Evolutionary conservation across 768 basidiomycete species (phyloP).

Genomic region (Exidia glandulosa): DNA sequence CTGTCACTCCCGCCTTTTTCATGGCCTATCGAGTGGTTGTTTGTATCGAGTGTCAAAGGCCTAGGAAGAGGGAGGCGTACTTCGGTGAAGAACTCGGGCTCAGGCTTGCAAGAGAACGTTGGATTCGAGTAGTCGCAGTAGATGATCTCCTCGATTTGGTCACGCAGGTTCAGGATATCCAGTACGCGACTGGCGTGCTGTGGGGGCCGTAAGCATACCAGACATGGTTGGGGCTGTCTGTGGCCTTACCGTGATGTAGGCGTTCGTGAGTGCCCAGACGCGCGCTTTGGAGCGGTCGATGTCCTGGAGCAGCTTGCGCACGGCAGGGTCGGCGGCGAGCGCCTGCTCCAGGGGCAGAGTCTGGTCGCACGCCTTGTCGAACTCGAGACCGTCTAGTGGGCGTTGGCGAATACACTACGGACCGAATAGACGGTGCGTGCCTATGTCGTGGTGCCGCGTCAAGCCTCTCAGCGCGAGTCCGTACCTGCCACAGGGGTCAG

Average conservation of each 20-base stretch:
- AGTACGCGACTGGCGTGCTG: conserved; percentile 80
- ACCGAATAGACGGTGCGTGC: conserved; percentile 22
- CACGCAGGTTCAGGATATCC: conserved; percentile 56
- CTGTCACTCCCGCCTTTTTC: conserved; percentile 43
- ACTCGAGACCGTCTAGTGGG: conserved; percentile 66
- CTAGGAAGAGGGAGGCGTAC: conserved; percentile 23
- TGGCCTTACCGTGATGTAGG: conserved; percentile 55
- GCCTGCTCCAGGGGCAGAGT: conserved; percentile 73
- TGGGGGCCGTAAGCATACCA: conserved; percentile 3
- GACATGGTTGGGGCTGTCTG: neutral
- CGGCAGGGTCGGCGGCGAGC: conserved; percentile 49
- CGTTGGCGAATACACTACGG: neutral
- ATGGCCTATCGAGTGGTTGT: conserved; percentile 41
- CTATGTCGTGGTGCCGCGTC: conserved; percentile 62
- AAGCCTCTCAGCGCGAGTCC: conserved; percentile 77
- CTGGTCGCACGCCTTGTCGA: conserved; percentile 75
- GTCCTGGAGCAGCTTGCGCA: conserved; percentile 63
- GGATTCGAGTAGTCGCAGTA: conserved; percentile 65
- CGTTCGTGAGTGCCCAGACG: conserved; percentile 85
- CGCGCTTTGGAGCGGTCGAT: conserved; percentile 64
- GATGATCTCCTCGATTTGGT: conserved; percentile 62
- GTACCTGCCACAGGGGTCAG: conserved; percentile 34
- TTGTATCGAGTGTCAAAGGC: neutral
- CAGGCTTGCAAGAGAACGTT: conserved; percentile 73
- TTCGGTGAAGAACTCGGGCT: conserved; percentile 54